Base-by-base conservation (phyloP, 306 rosid genomes). In the Macrotyloma uniflorum region DNA sequence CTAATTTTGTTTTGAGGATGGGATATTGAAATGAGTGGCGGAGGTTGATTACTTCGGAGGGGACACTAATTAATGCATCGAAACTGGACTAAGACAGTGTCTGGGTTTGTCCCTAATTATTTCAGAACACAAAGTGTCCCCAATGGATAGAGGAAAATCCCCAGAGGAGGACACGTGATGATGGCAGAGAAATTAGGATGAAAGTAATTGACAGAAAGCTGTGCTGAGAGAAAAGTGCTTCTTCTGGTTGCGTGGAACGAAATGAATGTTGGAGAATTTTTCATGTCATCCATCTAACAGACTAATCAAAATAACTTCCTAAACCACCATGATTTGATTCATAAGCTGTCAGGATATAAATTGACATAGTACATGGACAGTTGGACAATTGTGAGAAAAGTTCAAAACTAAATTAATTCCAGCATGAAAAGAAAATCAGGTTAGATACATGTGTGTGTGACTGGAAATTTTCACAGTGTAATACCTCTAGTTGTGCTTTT, bases 401-500 rank as follows among this genome's bases (percentile, higher is more conserved):
- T 50, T 66, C 19, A 74, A 24, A 65, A 74, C 12, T n/a, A 22
- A n/a, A 32, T 16, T 61, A n/a, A 61, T 30, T 61, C 14, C 70
- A 50, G 33, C 6, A 67, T 7, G 47, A 42, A 77, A 54, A 13
- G n/a, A 12, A 11, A 57, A 54, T 24, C 68, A 32, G 6, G 28
- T 53, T 43, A 47, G 1, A 59, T 38, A 61, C 35, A 61, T 49
- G 32, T 59, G 32, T 36, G 45, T 36, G 43, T 63, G 47, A 14
- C 9, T 67, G 72, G 69, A 57, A 65, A 46, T 65, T 76, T 50
- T 10, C 32, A 8, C 8, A 15, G 23, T 33, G 32, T 50, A 50
- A 28, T 87, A 84, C 88, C 90, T 79, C 47, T 42, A 5, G 38
- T 63, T 24, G 75, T 46, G 49, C n/a, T 49, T n/a, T 12, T 66